These are phyloP conservation scores for Umbellularia californica DNA, from an alignment of 164 flowering plant genomes.

Conservation along the genomic window DNA sequence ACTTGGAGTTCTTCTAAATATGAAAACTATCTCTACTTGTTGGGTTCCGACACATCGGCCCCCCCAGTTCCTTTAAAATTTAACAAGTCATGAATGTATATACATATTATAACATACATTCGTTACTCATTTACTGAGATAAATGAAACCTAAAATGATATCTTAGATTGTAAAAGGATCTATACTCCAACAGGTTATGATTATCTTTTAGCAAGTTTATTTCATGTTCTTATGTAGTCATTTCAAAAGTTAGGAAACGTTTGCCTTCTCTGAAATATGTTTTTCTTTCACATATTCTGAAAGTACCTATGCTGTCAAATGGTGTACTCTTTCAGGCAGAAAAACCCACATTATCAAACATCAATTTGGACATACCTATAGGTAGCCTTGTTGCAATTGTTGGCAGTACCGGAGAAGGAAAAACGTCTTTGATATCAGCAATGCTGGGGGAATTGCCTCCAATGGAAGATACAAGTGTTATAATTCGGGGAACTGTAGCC, in stretches of 20 bases:
- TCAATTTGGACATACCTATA: conserved; percentile 81
- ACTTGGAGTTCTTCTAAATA: too few species aligned
- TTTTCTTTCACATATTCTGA: conserved; percentile 4
- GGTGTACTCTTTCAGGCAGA: conserved; percentile 50
- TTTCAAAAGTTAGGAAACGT: neutral
- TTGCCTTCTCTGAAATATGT: neutral
- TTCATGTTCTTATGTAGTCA: conserved; percentile 2
- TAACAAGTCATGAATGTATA: too few species aligned
- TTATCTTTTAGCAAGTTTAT: neutral
- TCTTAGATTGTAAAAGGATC: neutral
- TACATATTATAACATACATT: too few species aligned
- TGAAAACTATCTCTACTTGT: too few species aligned
- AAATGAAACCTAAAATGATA: too few species aligned
- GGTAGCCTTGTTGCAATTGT: conserved; percentile 94
- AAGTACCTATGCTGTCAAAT: neutral
- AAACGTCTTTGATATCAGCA: conserved; percentile 96
- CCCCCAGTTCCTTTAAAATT: too few species aligned
- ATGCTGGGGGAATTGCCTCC: conserved; percentile 98
- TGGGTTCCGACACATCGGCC: too few species aligned
- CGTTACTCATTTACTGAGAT: neutral
- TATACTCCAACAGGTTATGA: neutral
- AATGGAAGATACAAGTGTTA: conserved; percentile 50
- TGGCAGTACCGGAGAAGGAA: conserved; percentile 98
- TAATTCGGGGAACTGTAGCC: conserved; percentile 81
- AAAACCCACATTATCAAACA: conserved; percentile 71